Conservation (phyloP, 1,139 yeast genomes). For the Hansenula sp. region DNA sequence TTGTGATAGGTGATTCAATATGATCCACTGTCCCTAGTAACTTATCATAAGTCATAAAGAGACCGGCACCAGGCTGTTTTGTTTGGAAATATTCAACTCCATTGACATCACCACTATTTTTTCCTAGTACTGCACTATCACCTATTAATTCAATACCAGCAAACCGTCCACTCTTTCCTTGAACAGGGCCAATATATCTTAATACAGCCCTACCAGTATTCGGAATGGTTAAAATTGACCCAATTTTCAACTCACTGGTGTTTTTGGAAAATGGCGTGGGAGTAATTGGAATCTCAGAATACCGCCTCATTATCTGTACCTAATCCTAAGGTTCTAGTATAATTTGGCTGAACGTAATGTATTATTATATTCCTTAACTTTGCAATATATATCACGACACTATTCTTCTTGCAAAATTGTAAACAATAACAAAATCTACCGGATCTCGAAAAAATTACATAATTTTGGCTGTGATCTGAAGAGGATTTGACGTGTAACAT, state of each 20-base stretch:
- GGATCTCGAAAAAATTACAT: no score
- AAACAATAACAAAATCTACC: no score
- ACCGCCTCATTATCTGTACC: slow-evolving; percentile 24
- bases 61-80: slow-evolving; percentile 58
- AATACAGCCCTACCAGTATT: slow-evolving; percentile 51
- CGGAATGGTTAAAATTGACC: slow-evolving; percentile 24
- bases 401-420: no score
- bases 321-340: no score
- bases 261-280: slow-evolving; percentile 20
- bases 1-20: slow-evolving; percentile 10
- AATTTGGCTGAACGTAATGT: no score
- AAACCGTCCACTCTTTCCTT: slow-evolving; percentile 71
- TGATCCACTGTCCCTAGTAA: slow-evolving; percentile 30
- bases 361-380: no score
- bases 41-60: slow-evolving; percentile 69
- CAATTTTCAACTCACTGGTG: slow-evolving; percentile 16
- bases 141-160: slow-evolving; percentile 85
- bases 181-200: slow-evolving; percentile 69
- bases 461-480: no score
- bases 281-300: slow-evolving; percentile 21
- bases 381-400: no score
- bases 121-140: slow-evolving; percentile 61
- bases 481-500: no score
- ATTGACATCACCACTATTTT: slow-evolving; percentile 69
- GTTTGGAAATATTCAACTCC: slow-evolving; percentile 64